A percentile compares a stretch with the other conserved stretches of the same genome.
Evolutionary conservation across 2,329 filamentous ascomycete species (phyloP).

Genomic region (Monosporascus sp.): DNA sequence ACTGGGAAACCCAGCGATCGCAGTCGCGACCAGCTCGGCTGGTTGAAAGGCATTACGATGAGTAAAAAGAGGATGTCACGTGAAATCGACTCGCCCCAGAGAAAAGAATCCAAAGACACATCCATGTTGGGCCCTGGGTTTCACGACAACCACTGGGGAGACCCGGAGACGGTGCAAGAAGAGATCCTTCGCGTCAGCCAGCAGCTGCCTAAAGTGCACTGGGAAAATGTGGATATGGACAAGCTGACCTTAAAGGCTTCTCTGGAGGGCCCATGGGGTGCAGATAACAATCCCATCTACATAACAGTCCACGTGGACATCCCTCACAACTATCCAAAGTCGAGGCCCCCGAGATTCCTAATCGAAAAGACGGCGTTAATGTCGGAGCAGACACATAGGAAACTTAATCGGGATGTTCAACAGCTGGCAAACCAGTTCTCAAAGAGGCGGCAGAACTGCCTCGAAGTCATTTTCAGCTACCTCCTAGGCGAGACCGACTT

Average conservation of each 20-base stretch:
- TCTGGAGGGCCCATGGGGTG: conserved; percentile 60
- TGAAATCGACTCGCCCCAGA: conserved; percentile 35
- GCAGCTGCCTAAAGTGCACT: conserved; percentile 58
- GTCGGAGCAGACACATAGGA: conserved; percentile 47
- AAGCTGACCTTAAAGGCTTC: conserved; percentile 53
- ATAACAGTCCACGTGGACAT: conserved; percentile 58
- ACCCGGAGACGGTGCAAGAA: conserved; percentile 58
- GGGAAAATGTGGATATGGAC: conserved; percentile 61
- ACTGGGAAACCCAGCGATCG: conserved; percentile 37
- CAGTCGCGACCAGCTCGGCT: conserved; percentile 55
- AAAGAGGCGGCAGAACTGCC: conserved; percentile 53
- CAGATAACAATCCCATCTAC: conserved; percentile 50
- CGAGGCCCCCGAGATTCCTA: conserved; percentile 51
- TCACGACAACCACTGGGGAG: conserved; percentile 52
- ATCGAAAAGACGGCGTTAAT: conserved; percentile 60
- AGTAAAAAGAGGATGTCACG: conserved; percentile 46
- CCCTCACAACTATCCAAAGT: conserved; percentile 53
- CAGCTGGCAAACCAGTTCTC: conserved; percentile 52
- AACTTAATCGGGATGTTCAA: conserved; percentile 49
- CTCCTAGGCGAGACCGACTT: conserved; percentile 58
- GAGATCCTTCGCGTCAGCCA: conserved; percentile 58
- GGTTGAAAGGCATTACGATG: conserved; percentile 66
- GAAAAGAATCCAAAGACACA: conserved; percentile 48
- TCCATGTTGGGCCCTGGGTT: conserved; percentile 45
- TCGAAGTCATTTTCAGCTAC: conserved; percentile 58